Base-by-base conservation (phyloP, 768 basidiomycete species). In the Agrocybe praecox region DNA sequence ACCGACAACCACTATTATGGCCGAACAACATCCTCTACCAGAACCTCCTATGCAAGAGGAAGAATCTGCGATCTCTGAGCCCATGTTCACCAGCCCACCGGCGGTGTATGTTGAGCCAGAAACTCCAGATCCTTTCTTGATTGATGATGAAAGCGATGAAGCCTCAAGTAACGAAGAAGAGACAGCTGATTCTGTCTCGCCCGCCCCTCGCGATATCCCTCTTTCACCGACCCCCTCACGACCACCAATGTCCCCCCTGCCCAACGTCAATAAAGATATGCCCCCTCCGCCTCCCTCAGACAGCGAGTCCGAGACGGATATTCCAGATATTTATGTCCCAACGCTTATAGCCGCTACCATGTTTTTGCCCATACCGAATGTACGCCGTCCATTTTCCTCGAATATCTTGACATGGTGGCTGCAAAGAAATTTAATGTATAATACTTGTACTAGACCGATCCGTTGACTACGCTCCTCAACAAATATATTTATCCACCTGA, bases 341-440 rank as follows among this genome's bases (percentile, higher is more conserved):
- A 84, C 84, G 34, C 82, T 93, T 34, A 78, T 87, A 33, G 70
- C 83, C 24, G 86, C 91, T 32, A 88, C 85, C 32, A 88, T 93
- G 87, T 94, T 94, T 69, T 74, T 93, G 46, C 92, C 92, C n/a
- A 89, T 93, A 43, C 92, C 92, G 49, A 92, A 92, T 76, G 92
- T 94, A 81, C 84, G 89, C 83, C 74, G 64, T 62, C 73, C 74
- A 49, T 72, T 82, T 59, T 81, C 79, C 46, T 75, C 70, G 18
- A 71, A 75, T 70, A 71, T 77, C 56, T 75, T 89, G 45, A 77
- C 80, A 11, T 89, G 85, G 84, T 88, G 83, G 85, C 70, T 89
- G 68, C 78, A 67, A 69, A 76, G 74, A 73, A 66, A 75, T 73
- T 69, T 75, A 70, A 74, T 78, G 73, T 80, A 76, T 68, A 67